Evolutionary conservation across 345 rosid species (phyloP).

Genomic region (Rhodamnia rubescens): DNA sequence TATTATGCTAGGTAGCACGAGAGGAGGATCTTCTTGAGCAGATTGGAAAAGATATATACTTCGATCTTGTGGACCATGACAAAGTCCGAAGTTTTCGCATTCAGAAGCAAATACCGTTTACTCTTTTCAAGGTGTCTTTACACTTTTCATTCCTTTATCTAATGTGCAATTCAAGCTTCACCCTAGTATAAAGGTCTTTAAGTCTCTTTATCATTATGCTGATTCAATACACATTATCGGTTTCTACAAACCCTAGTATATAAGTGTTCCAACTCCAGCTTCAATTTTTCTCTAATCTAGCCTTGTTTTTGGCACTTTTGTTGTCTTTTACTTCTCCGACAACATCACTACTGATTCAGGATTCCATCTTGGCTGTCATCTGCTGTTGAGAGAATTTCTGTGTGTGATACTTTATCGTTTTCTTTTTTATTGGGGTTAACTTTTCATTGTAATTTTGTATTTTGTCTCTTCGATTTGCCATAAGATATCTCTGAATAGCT

Average conservation of each 20-base stretch:
- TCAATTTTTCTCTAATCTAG: not conserved
- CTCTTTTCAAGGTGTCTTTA: slow-evolving; percentile 56
- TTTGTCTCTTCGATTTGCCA: not conserved
- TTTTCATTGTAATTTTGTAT: not conserved
- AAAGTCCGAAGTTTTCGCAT: slow-evolving; percentile 88
- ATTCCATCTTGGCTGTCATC: not conserved
- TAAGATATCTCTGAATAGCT: not conserved
- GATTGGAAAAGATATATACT: slow-evolving; percentile 85
- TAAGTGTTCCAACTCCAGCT: not conserved
- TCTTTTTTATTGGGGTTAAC: not conserved
- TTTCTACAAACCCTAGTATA: not conserved
- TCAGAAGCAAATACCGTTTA: slow-evolving; percentile 74
- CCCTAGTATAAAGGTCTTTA: not conserved
- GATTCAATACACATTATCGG: not conserved
- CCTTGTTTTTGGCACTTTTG: not conserved
- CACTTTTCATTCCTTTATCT: not conserved
- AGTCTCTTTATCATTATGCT: not conserved
- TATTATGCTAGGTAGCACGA: slow-evolving; percentile 45
- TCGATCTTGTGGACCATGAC: slow-evolving; percentile 97
- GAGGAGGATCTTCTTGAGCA: slow-evolving; percentile 82
- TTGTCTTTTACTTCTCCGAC: not conserved
- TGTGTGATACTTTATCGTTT: not conserved
- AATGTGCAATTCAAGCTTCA: not conserved
- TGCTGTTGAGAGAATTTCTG: not conserved
- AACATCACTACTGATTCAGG: not conserved